Evolutionary conservation across 1,139 yeast genomes (phyloP), one percentile per base, ranked within the genome.

Genomic region (Suhomyces yuchorum): DNA sequence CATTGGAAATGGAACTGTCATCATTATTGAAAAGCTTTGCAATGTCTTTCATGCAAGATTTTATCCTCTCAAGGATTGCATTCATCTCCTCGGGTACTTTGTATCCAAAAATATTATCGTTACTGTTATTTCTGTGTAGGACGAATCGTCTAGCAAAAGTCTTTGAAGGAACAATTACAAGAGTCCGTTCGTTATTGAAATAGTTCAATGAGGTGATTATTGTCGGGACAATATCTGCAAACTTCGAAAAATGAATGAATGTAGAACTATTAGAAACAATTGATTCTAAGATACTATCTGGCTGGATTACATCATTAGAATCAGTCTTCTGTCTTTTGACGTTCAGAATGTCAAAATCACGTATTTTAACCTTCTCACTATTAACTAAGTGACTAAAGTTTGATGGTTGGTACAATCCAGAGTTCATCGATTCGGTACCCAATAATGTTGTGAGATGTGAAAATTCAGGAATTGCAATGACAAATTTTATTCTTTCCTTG

Each of bases 131-230:
- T 23, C 43, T 23, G 2, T 20, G 8, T 0, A n/a, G 23, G 2
- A 40, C 39, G 8, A 51, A 32, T 3, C 26, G 32, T 18, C 30
- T 26, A 14, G 48, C 37, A 28, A 40, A 49, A 3, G 23, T 23
- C 8, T 22, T 26, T 0, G 54, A 49, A 1, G 63, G 59, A 1
- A 71, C 55, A 2, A 80, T 54, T 0, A 80, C 57, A 32, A 80
- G 50, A 0, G 67, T 64, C 24, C 71, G 60, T 40, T 72, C 71
- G 1, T 51, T 42, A 2, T 19, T 43, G 19, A 44, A 30, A 19
- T 42, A 19, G 1, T 9, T 8, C 8, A 49, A 20, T 3, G 42
- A 42, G 7, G 20, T 24, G 3, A 20, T 22, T 6, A 52, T 23
- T 8, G 47, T 14, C 11, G 22, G 11, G 7, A 51, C 37, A 12